Evolutionary conservation across 2,329 filamentous ascomycete genomes (phyloP).

Genomic region (Cladosporium colombiae): DNA sequence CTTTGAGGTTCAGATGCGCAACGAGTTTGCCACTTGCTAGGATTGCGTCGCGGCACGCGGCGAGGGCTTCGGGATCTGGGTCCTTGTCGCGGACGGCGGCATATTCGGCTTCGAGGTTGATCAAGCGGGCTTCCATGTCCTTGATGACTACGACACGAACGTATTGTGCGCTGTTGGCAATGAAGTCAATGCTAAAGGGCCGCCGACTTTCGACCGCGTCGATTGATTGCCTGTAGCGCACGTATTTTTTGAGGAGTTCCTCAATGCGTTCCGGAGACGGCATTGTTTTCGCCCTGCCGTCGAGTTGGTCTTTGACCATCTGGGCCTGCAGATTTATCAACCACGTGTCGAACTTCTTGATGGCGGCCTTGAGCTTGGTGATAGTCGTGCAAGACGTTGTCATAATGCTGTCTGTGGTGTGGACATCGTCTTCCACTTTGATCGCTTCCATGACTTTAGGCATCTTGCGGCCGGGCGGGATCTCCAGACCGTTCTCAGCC

Average conservation of each 20-base stretch:
- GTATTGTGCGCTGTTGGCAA: neutral
- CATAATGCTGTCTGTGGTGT: neutral
- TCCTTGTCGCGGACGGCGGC: slow-evolving; percentile 19
- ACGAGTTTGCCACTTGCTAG: neutral
- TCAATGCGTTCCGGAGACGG: neutral
- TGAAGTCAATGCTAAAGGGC: neutral
- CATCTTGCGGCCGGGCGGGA: slow-evolving; percentile 11
- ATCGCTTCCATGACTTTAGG: neutral
- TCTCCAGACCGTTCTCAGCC: slow-evolving; percentile 9
- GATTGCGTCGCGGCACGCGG: slow-evolving; percentile 19
- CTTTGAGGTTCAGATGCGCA: neutral
- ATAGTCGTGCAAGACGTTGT: slow-evolving; percentile 7
- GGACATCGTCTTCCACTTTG: neutral
- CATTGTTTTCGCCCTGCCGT: no score
- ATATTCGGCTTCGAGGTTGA: slow-evolving; percentile 35
- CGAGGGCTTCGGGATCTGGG: slow-evolving; percentile 14
- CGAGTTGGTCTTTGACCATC: neutral
- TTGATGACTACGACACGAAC: slow-evolving; percentile 8
- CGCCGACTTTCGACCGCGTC: slow-evolving; percentile 6
- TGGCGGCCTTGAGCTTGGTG: slow-evolving; percentile 14
- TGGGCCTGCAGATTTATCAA: neutral
- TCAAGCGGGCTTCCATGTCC: slow-evolving; percentile 27
- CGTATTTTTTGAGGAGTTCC: neutral
- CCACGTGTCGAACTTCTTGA: neutral
- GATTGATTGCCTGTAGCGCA: slow-evolving; percentile 12